phyloP scores from a whole-genome alignment of 768 basidiomycete genomes.

The Lyophyllum semitale region DNA sequence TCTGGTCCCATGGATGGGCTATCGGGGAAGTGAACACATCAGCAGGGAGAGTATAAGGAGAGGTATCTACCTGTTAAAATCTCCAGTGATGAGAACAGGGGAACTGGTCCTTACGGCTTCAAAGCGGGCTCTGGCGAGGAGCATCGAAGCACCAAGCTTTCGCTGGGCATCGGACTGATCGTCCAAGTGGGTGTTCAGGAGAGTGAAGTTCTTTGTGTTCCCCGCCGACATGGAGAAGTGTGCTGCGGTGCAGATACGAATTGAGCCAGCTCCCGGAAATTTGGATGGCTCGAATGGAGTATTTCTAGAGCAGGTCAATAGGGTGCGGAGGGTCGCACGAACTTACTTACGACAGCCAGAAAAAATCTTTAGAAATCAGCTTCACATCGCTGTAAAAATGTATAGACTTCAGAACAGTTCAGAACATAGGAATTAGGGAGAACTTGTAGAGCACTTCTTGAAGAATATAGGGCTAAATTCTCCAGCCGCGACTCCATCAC shows the following conservation, averaged over 20 bases:
- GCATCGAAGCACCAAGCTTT: slow-evolving; percentile 50
- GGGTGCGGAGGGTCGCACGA: not conserved
- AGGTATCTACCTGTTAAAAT: slow-evolving; percentile 46
- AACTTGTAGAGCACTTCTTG: slow-evolving; percentile 36
- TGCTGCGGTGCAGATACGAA: slow-evolving; percentile 49
- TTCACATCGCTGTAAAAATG: slow-evolving; percentile 23
- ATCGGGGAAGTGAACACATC: not conserved
- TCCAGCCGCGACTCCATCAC: slow-evolving; percentile 54
- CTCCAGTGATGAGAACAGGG: slow-evolving; percentile 52
- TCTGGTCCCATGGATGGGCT: slow-evolving; percentile 45
- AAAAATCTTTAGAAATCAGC: slow-evolving; percentile 45
- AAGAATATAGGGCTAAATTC: slow-evolving; percentile 69
- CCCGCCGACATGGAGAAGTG: slow-evolving; percentile 31
- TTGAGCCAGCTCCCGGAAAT: slow-evolving; percentile 52
- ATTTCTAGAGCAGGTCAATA: slow-evolving; percentile 25
- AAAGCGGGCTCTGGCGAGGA: slow-evolving; percentile 49
- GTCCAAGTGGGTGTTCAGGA: slow-evolving; percentile 59
- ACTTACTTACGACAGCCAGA: slow-evolving; percentile 54
- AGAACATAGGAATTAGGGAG: not conserved
- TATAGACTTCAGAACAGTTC: slow-evolving; percentile 19
- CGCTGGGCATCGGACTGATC: slow-evolving; percentile 54
- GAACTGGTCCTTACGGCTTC: slow-evolving; percentile 41
- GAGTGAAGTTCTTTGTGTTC: slow-evolving; percentile 30
- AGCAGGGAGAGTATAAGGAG: not conserved
- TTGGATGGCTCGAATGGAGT: slow-evolving; percentile 50